Conservation (phyloP, 805 yeast species). For the Zygoascus bituminiphila region DNA sequence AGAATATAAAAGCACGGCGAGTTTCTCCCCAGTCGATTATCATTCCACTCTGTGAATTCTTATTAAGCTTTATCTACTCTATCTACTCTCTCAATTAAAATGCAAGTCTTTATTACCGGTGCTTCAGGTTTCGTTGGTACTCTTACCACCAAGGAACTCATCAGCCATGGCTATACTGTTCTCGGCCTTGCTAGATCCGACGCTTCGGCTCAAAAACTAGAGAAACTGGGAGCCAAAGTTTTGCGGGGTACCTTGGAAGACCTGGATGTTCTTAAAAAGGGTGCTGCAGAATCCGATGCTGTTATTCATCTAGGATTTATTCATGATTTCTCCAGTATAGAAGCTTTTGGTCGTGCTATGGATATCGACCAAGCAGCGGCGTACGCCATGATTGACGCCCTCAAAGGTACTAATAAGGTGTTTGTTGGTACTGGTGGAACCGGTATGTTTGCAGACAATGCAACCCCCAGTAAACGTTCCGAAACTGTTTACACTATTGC, state of each 20-base stretch:
- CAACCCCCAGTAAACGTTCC: slow-evolving; percentile 9
- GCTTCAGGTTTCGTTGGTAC: slow-evolving; percentile 47
- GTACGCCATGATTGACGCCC: slow-evolving; percentile 25
- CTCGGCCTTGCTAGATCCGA: slow-evolving; percentile 4
- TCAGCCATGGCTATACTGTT: slow-evolving; percentile 35
- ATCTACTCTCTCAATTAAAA: too few species aligned
- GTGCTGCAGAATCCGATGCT: slow-evolving; percentile 30
- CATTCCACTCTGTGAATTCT: too few species aligned
- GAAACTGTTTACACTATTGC: slow-evolving; percentile 15
- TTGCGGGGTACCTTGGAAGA: slow-evolving; percentile 28
- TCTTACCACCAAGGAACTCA: slow-evolving; percentile 35
- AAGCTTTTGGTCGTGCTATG: slow-evolving; percentile 16
- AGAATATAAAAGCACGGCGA: not conserved
- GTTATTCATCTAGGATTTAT: slow-evolving; percentile 33
- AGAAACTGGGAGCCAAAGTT: slow-evolving; percentile 22
- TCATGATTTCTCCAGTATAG: slow-evolving; percentile 27
- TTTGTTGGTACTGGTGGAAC: slow-evolving; percentile 26
- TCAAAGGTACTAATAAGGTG: slow-evolving; percentile 27
- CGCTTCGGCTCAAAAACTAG: slow-evolving; percentile 21
- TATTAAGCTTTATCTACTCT: too few species aligned
- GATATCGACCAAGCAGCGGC: slow-evolving; percentile 26
- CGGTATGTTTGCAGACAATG: not conserved
- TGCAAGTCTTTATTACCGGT: slow-evolving; percentile 35
- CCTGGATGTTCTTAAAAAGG: slow-evolving; percentile 25
- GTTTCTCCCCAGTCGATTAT: not conserved